These are phyloP conservation scores for Naganishia antarctica DNA, from an alignment of 768 basidiomycete genomes.

Conservation along the genomic window DNA sequence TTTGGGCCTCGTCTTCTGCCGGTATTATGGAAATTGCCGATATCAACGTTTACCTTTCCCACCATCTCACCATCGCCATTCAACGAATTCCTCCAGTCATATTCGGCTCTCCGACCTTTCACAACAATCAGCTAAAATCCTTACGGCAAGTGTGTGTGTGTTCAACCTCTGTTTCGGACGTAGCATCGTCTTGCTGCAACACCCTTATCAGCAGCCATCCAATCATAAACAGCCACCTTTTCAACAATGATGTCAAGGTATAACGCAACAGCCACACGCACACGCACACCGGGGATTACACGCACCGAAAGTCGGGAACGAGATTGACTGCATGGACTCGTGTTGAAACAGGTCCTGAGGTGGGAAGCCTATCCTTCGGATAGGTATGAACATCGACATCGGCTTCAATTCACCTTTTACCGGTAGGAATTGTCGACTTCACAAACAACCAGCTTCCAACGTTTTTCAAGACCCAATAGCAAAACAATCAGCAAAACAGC, in stretches of 20 bases:
- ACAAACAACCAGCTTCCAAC: slow-evolving; percentile 1
- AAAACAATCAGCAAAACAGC: slow-evolving; percentile 6
- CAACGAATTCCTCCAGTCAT: neutral
- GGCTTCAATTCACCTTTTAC: slow-evolving; percentile 23
- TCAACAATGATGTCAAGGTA: neutral
- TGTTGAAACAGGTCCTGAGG: slow-evolving; percentile 6
- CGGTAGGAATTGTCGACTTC: slow-evolving; percentile 27
- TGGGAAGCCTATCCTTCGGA: slow-evolving; percentile 38
- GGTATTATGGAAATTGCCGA: slow-evolving; percentile 23
- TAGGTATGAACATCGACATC: slow-evolving; percentile 40
- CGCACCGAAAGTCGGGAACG: neutral
- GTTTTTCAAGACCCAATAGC: slow-evolving; percentile 20
- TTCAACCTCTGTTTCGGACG: neutral
- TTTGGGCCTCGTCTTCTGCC: slow-evolving; percentile 16
- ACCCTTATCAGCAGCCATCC: neutral
- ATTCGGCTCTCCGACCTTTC: slow-evolving; percentile 15
- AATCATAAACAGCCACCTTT: too few relatives aligned
- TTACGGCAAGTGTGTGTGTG: neutral
- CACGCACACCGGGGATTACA: neutral
- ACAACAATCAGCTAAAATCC: neutral
- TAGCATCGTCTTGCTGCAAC: slow-evolving; percentile 4
- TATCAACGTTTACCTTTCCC: slow-evolving; percentile 22
- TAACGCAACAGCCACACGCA: neutral
- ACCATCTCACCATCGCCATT: neutral
- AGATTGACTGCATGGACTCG: slow-evolving; percentile 2